Evolutionary conservation across 108 stramenopile genomes (phyloP).

Genomic region (Nitzschia putrida): DNA sequence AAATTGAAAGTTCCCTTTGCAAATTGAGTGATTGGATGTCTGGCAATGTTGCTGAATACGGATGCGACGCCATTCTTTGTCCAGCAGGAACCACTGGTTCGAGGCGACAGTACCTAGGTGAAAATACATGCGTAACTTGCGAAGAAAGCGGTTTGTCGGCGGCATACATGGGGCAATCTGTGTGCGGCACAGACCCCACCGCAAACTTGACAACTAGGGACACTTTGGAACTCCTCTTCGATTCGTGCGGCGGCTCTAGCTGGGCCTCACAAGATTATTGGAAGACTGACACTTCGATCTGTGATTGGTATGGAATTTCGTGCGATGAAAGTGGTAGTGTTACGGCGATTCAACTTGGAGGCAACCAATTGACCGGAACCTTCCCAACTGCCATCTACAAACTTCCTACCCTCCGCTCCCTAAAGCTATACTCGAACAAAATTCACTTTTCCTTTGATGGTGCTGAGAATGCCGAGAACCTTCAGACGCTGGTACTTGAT

Average conservation of each 20-base stretch:
- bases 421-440: constrained; percentile 46
- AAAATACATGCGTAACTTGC: constrained; percentile 42
- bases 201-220: constrained; percentile 33
- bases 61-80: constrained; percentile 30
- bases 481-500: constrained; percentile 39
- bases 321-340: constrained; percentile 38
- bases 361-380: constrained; percentile 41
- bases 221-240: constrained; percentile 50
- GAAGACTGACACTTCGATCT: constrained; percentile 42
- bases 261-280: constrained; percentile 49
- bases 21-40: constrained; percentile 30
- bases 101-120: constrained; percentile 50
- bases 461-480: constrained; percentile 36
- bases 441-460: constrained; percentile 32
- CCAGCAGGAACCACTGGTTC: constrained; percentile 32
- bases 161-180: constrained; percentile 38
- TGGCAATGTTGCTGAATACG: constrained; percentile 26
- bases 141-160: constrained; percentile 15
- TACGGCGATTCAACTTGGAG: constrained; percentile 32
- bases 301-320: constrained; percentile 40
- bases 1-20: constrained; percentile 27
- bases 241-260: constrained; percentile 18
- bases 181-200: constrained; percentile 8
- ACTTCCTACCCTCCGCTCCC: constrained; percentile 33
- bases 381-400: constrained; percentile 47